phyloP scores from a whole-genome alignment of 1,284 basidiomycete genomes.

The Rhodotorula sp. region DNA sequence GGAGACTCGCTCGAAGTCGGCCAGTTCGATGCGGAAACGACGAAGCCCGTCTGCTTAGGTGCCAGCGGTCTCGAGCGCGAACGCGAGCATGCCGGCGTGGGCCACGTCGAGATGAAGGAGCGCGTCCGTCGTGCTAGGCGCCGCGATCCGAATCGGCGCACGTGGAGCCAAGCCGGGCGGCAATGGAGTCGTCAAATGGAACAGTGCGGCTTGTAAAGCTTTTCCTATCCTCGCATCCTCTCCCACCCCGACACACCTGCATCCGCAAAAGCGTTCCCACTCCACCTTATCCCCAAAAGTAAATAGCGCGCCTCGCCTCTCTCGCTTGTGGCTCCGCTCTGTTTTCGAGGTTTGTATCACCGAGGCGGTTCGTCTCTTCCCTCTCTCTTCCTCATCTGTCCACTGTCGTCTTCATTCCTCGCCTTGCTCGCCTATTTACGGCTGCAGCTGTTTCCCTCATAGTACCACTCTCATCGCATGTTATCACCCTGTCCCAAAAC shows the following conservation, averaged over 20 bases:
- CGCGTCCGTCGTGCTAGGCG: slow-evolving; percentile 6
- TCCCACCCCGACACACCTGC: too few relatives aligned
- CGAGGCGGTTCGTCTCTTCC: background rate
- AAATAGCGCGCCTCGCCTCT: background rate
- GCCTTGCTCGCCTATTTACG: too few relatives aligned
- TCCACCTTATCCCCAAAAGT: background rate
- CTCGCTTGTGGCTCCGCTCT: background rate
- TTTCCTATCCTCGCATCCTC: too few relatives aligned
- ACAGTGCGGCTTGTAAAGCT: slow-evolving; percentile 24
- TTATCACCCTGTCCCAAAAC: too few relatives aligned
- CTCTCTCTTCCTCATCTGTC: too few relatives aligned
- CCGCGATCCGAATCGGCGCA: slow-evolving; percentile 4
- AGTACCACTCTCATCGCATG: too few relatives aligned
- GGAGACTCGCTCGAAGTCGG: background rate
- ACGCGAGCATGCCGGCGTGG: slow-evolving; percentile 14
- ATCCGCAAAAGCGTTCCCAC: too few relatives aligned
- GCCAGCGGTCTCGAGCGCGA: slow-evolving; percentile 20
- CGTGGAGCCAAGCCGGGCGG: slow-evolving; percentile 25
- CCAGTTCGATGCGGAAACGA: background rate
- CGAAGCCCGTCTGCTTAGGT: background rate
- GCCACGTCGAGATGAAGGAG: slow-evolving; percentile 10
- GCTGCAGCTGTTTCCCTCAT: too few relatives aligned
- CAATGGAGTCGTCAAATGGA: slow-evolving; percentile 34
- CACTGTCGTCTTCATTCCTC: background rate
- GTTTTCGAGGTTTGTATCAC: background rate